Evolutionary conservation across 495 filamentous ascomycete genomes (phyloP).

Genomic region (Aspergillus leporis): DNA sequence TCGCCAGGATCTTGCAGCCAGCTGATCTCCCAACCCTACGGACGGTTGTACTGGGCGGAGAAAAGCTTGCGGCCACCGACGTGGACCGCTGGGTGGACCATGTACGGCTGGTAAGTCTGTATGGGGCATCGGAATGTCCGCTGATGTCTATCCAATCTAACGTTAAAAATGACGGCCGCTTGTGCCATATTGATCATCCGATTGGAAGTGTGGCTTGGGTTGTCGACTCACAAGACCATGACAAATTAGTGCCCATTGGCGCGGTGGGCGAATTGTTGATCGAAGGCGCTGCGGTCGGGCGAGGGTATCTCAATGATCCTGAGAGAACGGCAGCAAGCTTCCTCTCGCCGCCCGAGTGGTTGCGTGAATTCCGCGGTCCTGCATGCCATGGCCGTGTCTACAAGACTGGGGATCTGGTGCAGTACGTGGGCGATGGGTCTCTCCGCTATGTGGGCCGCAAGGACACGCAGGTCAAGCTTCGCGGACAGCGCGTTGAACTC

Average conservation of each 20-base stretch:
- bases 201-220: constrained; percentile 31
- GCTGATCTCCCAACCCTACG: constrained; percentile 35
- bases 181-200: constrained; percentile 14
- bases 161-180: constrained; percentile 3
- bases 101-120: constrained; percentile 37
- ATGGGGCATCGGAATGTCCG: constrained; percentile 45
- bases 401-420: constrained; percentile 74
- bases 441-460: constrained; percentile 71
- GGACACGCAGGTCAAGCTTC: constrained; percentile 57
- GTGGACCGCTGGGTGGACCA: constrained; percentile 23
- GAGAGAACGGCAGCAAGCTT: constrained; percentile 44
- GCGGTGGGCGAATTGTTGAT: constrained; percentile 43
- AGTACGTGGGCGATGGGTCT: constrained; percentile 63
- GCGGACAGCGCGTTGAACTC: constrained; percentile 42
- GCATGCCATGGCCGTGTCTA: constrained; percentile 38
- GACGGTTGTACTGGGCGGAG: constrained; percentile 41
- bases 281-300: constrained; percentile 38
- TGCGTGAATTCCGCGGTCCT: constrained; percentile 26
- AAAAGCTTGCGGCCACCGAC: constrained; percentile 35
- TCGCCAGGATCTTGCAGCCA: constrained; percentile 38
- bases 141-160: constrained; percentile 21
- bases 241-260: constrained; percentile 37
- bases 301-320: constrained; percentile 38
- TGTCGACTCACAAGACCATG: constrained; percentile 30
- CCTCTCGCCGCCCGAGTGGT: constrained; percentile 34